Evolutionary conservation across 129 eudicot genomes (phyloP).

Genomic region (Centrapalus pauciflorus): DNA sequence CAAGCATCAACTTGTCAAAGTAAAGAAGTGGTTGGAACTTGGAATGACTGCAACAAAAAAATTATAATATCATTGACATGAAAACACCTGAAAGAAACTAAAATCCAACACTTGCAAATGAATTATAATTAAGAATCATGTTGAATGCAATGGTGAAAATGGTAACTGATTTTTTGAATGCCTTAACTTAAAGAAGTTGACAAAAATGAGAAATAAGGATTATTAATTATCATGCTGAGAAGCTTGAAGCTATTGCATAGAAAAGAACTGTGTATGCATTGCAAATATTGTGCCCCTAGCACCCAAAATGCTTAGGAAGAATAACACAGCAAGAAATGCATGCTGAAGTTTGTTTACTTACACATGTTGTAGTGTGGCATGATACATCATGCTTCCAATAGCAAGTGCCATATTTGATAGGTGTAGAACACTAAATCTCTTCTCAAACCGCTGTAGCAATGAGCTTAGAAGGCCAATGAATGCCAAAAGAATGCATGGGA

Average conservation of each 20-base stretch:
- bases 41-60: no score
- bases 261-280: background rate
- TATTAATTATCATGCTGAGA: background rate
- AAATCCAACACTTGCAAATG: no score
- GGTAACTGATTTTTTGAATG: background rate
- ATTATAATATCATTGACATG: no score
- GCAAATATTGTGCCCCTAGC: background rate
- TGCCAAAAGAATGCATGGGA: slow-evolving; percentile 60
- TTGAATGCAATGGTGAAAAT: no score
- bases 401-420: slow-evolving; percentile 53
- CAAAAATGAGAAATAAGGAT: background rate
- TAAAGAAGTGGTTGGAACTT: no score
- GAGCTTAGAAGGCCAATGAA: slow-evolving; percentile 47
- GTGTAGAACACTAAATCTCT: slow-evolving; percentile 51
- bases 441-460: slow-evolving; percentile 45
- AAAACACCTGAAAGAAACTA: no score
- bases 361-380: slow-evolving; percentile 48
- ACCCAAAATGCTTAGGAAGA: background rate
- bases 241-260: background rate
- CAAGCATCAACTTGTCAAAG: no score
- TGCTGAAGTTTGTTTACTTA: slow-evolving; percentile 24
- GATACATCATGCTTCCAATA: slow-evolving; percentile 55
- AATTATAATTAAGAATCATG: no score
- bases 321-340: background rate
- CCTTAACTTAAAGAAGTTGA: background rate